Evolutionary conservation across 2,329 filamentous ascomycete species (phyloP), one percentile per base, ranked within the genome.

Genomic region (Parascedosporium putredinis): DNA sequence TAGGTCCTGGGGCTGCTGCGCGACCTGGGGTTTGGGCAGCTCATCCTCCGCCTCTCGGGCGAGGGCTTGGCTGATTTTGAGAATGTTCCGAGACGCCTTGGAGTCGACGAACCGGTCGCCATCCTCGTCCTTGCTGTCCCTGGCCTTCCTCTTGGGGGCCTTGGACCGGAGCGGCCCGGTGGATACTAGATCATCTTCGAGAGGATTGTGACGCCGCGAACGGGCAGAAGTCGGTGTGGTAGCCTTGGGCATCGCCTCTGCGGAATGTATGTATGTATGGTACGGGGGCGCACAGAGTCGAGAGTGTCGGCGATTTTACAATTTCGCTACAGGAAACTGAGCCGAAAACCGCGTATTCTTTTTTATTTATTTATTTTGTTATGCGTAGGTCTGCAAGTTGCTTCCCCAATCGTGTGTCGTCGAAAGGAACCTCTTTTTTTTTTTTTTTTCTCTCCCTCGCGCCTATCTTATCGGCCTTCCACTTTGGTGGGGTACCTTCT

Each of bases 21-120:
- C 58, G 18, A 69, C 38, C 23, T 42, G 64, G 51, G 71, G 62
- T 53, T 67, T 61, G 53, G 69, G 56, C 56, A 55, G 59, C 43
- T 61, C 60, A 20, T 69, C 62, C 56, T 68, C 58, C 50, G 91
- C 88, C 64, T 97, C 91, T 38, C 93, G 88, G 12, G 81, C 84
- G 12, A 98, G 73, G 62, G 95, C 88, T 59, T 90, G 86, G 50
- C 91, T 91, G 59, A 97, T 88, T 57, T 86, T 81, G 53, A 98
- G 64, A 63, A 98, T 98, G 60, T 88, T 89, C 58, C 83, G 79
- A 51, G 91, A 95, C 16, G 90, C 83, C 64, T 88, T 90, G 52
- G 89, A 83, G 65, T 96, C 90, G 53, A 98, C 81, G 60, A 85
- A 97, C 55, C 76, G 72, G 53, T 86, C 80, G 53, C 78, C 75